phyloP scores from a whole-genome alignment of 768 basidiomycete genomes.

The Crassisporium funariophilum region DNA sequence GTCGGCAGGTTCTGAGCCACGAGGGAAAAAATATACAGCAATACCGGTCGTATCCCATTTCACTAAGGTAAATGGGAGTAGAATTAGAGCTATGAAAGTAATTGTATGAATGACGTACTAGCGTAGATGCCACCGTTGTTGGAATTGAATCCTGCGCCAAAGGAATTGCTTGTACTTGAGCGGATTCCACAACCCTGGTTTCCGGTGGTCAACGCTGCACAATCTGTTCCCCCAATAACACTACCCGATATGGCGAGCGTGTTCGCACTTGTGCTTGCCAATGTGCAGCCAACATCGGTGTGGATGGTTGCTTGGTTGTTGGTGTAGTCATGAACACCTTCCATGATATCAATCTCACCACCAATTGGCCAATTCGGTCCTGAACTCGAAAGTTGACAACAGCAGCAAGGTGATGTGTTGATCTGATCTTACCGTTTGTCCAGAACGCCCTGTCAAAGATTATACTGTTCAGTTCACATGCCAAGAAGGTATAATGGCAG shows the following conservation, averaged over 20 bases:
- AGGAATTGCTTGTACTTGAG: conserved; percentile 59
- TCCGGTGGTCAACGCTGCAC: conserved; percentile 65
- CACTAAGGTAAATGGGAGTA: conserved; percentile 43
- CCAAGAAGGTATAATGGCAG: neutral
- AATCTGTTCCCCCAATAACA: conserved; percentile 72
- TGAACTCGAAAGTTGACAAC: conserved; percentile 16
- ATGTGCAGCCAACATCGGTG: conserved; percentile 68
- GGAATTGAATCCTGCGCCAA: conserved; percentile 86
- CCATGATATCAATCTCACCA: conserved; percentile 85
- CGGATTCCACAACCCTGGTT: conserved; percentile 86
- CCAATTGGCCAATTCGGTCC: conserved; percentile 66
- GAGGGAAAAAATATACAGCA: conserved; percentile 80
- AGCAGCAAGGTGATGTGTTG: conserved; percentile 49
- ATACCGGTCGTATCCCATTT: conserved; percentile 79
- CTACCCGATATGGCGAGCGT: conserved; percentile 60
- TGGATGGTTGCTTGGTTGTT: conserved; percentile 84
- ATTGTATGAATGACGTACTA: conserved; percentile 58
- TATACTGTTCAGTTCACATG: conserved; percentile 3
- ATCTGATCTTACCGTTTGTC: conserved; percentile 41
- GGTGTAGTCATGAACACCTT: conserved; percentile 81
- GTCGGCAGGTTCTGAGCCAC: conserved; percentile 74
- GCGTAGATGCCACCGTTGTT: conserved; percentile 88
- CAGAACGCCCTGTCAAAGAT: conserved; percentile 42
- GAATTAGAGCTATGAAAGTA: conserved; percentile 6
- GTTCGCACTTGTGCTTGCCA: conserved; percentile 50